These are phyloP conservation scores for Casuarina glauca DNA, from an alignment of 306 rosid genomes.

Conservation along the genomic window DNA sequence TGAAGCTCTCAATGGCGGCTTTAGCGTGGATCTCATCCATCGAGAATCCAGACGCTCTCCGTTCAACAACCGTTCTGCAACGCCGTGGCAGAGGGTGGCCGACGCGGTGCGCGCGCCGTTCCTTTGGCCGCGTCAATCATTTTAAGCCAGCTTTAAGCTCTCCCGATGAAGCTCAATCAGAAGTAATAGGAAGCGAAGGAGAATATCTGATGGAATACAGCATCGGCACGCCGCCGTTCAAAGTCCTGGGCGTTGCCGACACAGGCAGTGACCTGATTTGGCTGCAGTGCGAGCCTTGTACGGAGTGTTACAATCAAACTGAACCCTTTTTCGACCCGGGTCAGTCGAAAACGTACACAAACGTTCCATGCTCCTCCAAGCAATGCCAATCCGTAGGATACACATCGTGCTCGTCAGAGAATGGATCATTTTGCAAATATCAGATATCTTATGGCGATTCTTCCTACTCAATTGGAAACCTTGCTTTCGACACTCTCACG, in stretches of 20 bases:
- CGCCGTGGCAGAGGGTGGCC: slow-evolving; percentile 6
- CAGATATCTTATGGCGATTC: too few relatives aligned
- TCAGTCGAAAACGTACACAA: slow-evolving; percentile 34
- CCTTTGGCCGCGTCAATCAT: slow-evolving; percentile 10
- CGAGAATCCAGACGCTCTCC: slow-evolving; percentile 7
- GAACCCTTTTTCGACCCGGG: slow-evolving; percentile 44
- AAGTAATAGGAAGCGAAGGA: background rate
- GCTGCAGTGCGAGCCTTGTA: slow-evolving; percentile 62
- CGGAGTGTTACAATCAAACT: slow-evolving; percentile 34
- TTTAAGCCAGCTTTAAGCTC: background rate
- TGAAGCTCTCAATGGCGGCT: slow-evolving; percentile 15
- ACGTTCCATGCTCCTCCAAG: slow-evolving; percentile 10
- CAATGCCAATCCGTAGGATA: background rate
- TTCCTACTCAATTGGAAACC: too few relatives aligned
- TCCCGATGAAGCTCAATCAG: background rate
- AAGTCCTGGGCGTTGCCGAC: slow-evolving; percentile 40
- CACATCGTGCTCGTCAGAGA: rapidly evolving
- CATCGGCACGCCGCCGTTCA: slow-evolving; percentile 54
- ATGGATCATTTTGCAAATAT: slow-evolving; percentile 15
- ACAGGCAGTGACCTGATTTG: slow-evolving; percentile 62
- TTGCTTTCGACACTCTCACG: too few relatives aligned
- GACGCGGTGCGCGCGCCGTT: background rate
- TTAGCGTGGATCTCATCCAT: slow-evolving; percentile 20
- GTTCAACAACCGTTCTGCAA: background rate
- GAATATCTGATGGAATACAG: slow-evolving; percentile 47